Conservation (phyloP, 805 yeast genomes). For the Starmerella sirachaensis region DNA sequence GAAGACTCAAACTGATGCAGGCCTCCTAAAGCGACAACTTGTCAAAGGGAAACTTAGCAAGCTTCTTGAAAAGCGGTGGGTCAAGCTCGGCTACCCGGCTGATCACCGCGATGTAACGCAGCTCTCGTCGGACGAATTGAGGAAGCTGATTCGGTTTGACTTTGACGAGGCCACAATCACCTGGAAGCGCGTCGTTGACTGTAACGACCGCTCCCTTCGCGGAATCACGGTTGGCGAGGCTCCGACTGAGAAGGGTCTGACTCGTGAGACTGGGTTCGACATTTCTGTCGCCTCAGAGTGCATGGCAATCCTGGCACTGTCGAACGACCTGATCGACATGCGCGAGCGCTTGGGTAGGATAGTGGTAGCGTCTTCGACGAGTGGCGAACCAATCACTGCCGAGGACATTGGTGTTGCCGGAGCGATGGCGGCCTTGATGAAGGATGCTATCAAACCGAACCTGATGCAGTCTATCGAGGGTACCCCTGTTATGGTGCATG, state of each 20-base stretch:
- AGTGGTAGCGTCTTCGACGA: conserved; percentile 69
- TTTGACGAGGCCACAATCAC: conserved; percentile 85
- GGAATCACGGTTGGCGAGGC: conserved; percentile 85
- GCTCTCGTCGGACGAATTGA: conserved; percentile 62
- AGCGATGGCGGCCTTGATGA: conserved; percentile 84
- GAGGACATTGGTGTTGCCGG: conserved; percentile 95
- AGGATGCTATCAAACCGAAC: conserved; percentile 93
- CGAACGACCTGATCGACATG: conserved; percentile 68
- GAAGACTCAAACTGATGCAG: conserved; percentile 61
- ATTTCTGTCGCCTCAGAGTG: conserved; percentile 93
- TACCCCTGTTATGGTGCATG: conserved; percentile 96
- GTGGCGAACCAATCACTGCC: conserved; percentile 77
- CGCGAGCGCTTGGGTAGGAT: conserved; percentile 76
- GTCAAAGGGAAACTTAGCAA: conserved; percentile 69
- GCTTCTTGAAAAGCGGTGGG: conserved; percentile 42
- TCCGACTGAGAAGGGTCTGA: conserved; percentile 80
- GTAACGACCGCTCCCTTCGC: conserved; percentile 85
- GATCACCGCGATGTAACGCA: conserved; percentile 61
- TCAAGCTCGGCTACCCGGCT: conserved; percentile 64
- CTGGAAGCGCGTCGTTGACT: conserved; percentile 87
- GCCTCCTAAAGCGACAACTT: conserved; percentile 67
- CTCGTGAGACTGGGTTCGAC: conserved; percentile 84
- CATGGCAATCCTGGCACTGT: conserved; percentile 88
- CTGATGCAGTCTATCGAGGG: conserved; percentile 96
- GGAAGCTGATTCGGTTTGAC: conserved; percentile 66